Evolutionary conservation across 345 rosid genomes (phyloP).

Genomic region (Salix dunnii): DNA sequence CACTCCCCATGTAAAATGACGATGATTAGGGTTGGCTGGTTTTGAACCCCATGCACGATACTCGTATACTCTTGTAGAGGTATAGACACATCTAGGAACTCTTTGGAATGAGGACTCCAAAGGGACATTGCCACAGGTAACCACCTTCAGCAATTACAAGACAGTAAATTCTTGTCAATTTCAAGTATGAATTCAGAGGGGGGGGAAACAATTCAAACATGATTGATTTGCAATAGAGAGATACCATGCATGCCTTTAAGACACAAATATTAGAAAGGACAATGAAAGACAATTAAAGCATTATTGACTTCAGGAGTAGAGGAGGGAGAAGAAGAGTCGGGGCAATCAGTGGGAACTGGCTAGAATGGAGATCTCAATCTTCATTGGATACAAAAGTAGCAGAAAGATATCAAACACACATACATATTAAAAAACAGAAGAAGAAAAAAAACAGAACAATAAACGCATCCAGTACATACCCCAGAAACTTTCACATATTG

Average conservation of each 20-base stretch:
- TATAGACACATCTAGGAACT: constrained; percentile 86
- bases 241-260: background rate
- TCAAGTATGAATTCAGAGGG: background rate
- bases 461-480: constrained; percentile 44
- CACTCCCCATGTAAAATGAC: constrained; percentile 79
- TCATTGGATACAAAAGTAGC: background rate
- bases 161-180: background rate
- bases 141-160: constrained; percentile 53
- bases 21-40: constrained; percentile 76
- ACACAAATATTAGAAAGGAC: background rate
- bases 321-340: background rate
- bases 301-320: background rate
- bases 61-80: constrained; percentile 81
- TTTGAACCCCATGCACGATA: constrained; percentile 89
- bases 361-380: background rate
- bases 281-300: background rate
- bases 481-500: constrained; percentile 90
- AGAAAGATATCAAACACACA: background rate
- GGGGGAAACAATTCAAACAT: background rate
- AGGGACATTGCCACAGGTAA: constrained; percentile 93
- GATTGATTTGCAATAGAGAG: background rate
- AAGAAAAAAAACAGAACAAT: background rate
- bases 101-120: constrained; percentile 89
- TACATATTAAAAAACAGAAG: too few species aligned
- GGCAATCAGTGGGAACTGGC: background rate